Evolutionary conservation across 2,329 filamentous ascomycete genomes (phyloP).

Genomic region (Knufia fluminis): DNA sequence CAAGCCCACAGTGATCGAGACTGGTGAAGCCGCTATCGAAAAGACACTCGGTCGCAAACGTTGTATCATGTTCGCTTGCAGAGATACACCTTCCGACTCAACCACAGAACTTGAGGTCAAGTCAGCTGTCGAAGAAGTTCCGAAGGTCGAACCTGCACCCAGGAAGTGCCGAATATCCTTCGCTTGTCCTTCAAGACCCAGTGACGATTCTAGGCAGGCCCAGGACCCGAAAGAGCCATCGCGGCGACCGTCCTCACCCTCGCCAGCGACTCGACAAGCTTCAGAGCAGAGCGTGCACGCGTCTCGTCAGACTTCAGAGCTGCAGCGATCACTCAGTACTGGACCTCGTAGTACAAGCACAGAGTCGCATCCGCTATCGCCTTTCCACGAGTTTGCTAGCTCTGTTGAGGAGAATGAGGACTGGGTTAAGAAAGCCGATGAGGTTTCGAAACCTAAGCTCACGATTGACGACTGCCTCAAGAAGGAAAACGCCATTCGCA

Average conservation of each 20-base stretch:
- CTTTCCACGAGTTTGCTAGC: slow-evolving; percentile 86
- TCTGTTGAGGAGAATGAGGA: slow-evolving; percentile 75
- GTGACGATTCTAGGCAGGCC: slow-evolving; percentile 23
- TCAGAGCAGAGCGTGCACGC: slow-evolving; percentile 20
- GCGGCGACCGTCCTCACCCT: slow-evolving; percentile 33
- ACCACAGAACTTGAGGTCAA: slow-evolving; percentile 26
- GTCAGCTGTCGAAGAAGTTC: slow-evolving; percentile 21
- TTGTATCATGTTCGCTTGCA: slow-evolving; percentile 88
- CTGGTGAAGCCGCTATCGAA: slow-evolving; percentile 49
- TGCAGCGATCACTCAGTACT: slow-evolving; percentile 8
- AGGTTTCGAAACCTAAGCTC: slow-evolving; percentile 56
- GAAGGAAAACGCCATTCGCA: slow-evolving; percentile 82
- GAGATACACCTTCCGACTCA: slow-evolving; percentile 47
- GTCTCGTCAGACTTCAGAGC: slow-evolving; percentile 11
- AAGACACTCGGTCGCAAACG: slow-evolving; percentile 65
- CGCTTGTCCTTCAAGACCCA: slow-evolving; percentile 34
- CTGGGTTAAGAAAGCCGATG: slow-evolving; percentile 69
- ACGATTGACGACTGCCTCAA: slow-evolving; percentile 82
- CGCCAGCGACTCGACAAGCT: slow-evolving; percentile 25
- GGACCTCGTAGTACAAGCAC: slow-evolving; percentile 1
- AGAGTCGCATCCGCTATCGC: slow-evolving; percentile 12
- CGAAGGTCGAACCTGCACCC: slow-evolving; percentile 23
- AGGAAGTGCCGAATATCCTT: slow-evolving; percentile 40
- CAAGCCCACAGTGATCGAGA: slow-evolving; percentile 28
- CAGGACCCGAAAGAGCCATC: slow-evolving; percentile 17